A percentile compares a stretch with the other conserved stretches of the same genome.
Conservation (phyloP, 176 grass and related monocot species). For the Phragmites australis region DNA sequence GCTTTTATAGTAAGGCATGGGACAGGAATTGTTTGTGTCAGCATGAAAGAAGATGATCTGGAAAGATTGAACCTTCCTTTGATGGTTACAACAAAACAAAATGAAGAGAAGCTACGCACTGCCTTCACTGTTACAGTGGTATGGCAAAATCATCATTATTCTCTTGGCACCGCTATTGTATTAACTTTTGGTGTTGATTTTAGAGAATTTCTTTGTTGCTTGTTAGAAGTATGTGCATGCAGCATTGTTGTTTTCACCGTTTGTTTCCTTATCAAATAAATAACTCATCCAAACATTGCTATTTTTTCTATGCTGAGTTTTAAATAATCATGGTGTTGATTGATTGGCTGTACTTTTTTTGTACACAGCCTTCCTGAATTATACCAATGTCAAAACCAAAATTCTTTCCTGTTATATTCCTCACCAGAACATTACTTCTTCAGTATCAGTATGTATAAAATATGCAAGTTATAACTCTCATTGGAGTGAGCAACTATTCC, state of each 20-base stretch:
- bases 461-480: background rate
- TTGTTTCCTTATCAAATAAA: conserved; percentile 8
- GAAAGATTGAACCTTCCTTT: conserved; percentile 79
- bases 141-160: conserved; percentile 33
- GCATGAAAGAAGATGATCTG: conserved; percentile 87
- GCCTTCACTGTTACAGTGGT: conserved; percentile 95
- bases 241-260: background rate
- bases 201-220: background rate
- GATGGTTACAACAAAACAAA: conserved; percentile 82
- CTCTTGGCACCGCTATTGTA: background rate
- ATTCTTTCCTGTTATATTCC: background rate
- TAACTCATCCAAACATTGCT: background rate
- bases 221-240: background rate
- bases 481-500: background rate
- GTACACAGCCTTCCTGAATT: background rate
- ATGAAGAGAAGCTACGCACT: conserved; percentile 81
- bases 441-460: background rate
- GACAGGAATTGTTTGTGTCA: conserved; percentile 89
- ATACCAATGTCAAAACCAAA: background rate
- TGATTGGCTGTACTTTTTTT: background rate
- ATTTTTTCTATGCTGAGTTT: background rate
- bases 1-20: conserved; percentile 84
- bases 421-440: background rate
- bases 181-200: conserved; percentile 6
- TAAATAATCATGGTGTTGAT: conserved; percentile 1